Conservation (phyloP, 1,284 basidiomycete species). For the Tranzscheliella williamsii region DNA sequence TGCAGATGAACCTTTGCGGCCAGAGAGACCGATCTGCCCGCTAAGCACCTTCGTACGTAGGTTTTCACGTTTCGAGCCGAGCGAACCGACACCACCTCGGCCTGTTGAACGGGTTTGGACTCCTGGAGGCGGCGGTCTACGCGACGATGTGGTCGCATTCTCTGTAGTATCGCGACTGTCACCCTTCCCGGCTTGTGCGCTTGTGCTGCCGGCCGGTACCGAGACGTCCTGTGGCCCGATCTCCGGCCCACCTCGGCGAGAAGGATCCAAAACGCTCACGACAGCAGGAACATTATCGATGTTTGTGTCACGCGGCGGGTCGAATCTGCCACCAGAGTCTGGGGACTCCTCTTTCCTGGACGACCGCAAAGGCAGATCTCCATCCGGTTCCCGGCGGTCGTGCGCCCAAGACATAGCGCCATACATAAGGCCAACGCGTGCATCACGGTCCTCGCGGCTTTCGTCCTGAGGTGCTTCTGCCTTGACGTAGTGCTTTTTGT, state of each 20-base stretch:
- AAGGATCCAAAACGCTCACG: conserved; percentile 5
- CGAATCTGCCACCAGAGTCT: neutral
- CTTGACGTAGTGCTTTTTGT: conserved; percentile 27
- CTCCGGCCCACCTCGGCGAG: conserved; percentile 3
- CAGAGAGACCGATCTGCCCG: conserved; percentile 31
- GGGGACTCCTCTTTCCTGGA: neutral
- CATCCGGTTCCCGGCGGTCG: conserved; percentile 8
- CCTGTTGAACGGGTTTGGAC: neutral
- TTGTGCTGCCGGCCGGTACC: conserved; percentile 17
- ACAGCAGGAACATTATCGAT: conserved; percentile 4
- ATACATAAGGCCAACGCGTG: conserved; percentile 28
- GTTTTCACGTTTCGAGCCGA: conserved; percentile 9
- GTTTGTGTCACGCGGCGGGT: neutral
- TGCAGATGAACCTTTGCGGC: too few relatives aligned
- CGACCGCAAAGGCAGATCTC: conserved; percentile 7
- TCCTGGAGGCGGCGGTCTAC: neutral
- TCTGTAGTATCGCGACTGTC: too few relatives aligned
- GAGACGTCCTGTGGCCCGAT: conserved; percentile 19
- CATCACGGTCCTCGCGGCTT: conserved; percentile 26
- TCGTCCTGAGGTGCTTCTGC: conserved; percentile 27
- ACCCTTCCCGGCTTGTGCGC: conserved; percentile 17
- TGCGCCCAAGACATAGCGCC: conserved; percentile 41
- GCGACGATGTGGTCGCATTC: too few relatives aligned
- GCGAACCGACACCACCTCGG: conserved; percentile 3
- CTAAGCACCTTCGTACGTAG: conserved; percentile 34